These are phyloP conservation scores for Blastobotrys robertii DNA, from an alignment of 805 yeast species.

Conservation along the genomic window DNA sequence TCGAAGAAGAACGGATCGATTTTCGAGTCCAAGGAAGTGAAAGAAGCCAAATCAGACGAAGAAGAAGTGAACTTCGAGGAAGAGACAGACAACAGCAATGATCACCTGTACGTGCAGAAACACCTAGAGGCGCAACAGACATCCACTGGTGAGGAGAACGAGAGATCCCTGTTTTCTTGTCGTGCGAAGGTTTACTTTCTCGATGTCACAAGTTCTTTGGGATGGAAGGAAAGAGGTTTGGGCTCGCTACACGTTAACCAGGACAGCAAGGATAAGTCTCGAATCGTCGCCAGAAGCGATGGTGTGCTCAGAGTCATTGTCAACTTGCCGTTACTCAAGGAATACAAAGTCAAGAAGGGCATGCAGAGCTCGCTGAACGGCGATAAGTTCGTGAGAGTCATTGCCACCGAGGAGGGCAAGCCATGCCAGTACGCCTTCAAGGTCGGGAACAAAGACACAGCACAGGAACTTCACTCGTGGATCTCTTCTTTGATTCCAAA, in stretches of 20 bases:
- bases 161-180: slow-evolving; percentile 53
- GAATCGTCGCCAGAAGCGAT: slow-evolving; percentile 86
- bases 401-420: slow-evolving; percentile 51
- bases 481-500: no score
- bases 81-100: slow-evolving; percentile 16
- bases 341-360: slow-evolving; percentile 62
- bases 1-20: neutral
- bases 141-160: slow-evolving; percentile 89
- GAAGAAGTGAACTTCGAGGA: slow-evolving; percentile 19
- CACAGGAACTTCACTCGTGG: no score
- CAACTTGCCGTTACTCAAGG: slow-evolving; percentile 56
- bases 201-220: slow-evolving; percentile 57
- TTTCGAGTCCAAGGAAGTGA: neutral
- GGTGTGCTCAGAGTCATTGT: slow-evolving; percentile 76
- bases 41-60: slow-evolving; percentile 13
- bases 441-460: no score
- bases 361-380: slow-evolving; percentile 77
- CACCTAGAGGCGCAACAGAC: slow-evolving; percentile 29
- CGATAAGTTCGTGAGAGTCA: slow-evolving; percentile 72
- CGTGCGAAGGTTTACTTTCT: slow-evolving; percentile 73
- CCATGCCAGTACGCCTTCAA: slow-evolving; percentile 75
- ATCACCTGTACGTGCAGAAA: slow-evolving; percentile 23
- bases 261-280: slow-evolving; percentile 31
- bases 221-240: slow-evolving; percentile 95
- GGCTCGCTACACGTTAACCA: slow-evolving; percentile 77